Conservation (phyloP, 345 rosid genomes). For the Linum tenue region DNA sequence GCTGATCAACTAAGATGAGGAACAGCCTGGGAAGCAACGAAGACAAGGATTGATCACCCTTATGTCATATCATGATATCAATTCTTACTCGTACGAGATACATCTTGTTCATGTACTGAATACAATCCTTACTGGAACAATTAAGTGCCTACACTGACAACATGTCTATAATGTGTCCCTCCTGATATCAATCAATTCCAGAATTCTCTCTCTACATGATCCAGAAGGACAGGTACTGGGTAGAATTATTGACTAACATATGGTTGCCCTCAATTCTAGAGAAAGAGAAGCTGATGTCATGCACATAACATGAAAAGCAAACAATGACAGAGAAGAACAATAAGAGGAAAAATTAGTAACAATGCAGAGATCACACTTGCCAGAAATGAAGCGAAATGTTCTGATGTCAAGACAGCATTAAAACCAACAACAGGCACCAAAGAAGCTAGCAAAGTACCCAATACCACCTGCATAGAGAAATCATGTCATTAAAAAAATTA, state of each 20-base stretch:
- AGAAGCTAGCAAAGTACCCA: conserved; percentile 89
- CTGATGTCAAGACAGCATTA: conserved; percentile 96
- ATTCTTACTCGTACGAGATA: too few species aligned
- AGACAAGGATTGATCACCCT: too few species aligned
- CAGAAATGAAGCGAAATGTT: conserved; percentile 98
- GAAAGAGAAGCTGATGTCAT: not conserved
- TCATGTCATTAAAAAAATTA: not conserved
- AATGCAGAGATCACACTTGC: conserved; percentile 26
- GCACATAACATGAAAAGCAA: not conserved
- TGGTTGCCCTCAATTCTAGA: not conserved
- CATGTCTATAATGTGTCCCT: too few species aligned
- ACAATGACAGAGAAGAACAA: not conserved
- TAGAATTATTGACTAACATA: not conserved
- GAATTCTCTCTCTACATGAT: too few species aligned
- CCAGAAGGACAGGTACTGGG: not conserved
- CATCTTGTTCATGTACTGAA: too few species aligned
- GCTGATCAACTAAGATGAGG: not conserved
- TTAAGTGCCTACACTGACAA: too few species aligned
- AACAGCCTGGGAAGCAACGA: not conserved
- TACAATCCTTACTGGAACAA: too few species aligned
- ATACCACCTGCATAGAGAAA: conserved; percentile 59
- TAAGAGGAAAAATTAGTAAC: not conserved
- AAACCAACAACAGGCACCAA: conserved; percentile 99
- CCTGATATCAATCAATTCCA: too few species aligned
- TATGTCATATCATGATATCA: too few species aligned